Conservation (phyloP, 2,329 filamentous ascomycete species). For the Paraphoma sp. region DNA sequence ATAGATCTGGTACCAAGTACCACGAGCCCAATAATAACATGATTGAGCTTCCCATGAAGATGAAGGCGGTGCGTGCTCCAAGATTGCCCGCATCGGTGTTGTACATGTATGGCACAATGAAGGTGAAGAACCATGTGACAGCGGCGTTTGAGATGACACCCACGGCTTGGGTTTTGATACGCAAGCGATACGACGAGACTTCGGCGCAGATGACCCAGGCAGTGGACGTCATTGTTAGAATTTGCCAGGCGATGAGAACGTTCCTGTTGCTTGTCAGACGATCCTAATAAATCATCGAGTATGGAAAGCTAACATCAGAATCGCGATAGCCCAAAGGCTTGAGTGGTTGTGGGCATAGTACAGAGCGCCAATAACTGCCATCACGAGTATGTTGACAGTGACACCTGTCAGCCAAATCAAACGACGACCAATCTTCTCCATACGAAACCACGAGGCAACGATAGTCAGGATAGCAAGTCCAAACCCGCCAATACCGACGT, state of each 20-base stretch:
- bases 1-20: constrained; percentile 10
- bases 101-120: constrained; percentile 11
- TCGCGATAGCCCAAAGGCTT: constrained; percentile 8
- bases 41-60: constrained; percentile 4
- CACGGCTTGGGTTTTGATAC: constrained; percentile 69
- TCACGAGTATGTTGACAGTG: constrained; percentile 2
- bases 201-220: constrained; percentile 85
- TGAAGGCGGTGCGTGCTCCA: constrained; percentile 11
- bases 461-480: constrained; percentile 10
- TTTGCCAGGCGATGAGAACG: constrained; percentile 10
- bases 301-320: constrained; percentile 7
- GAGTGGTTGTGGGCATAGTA: constrained; percentile 4
- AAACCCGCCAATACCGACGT: constrained; percentile 12
- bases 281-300: no score
- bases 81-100: constrained; percentile 12
- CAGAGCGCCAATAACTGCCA: constrained; percentile 7
- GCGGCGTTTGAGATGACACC: constrained; percentile 39
- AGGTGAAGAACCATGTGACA: constrained; percentile 37
- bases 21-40: constrained; percentile 5
- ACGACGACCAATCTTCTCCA: constrained; percentile 12
- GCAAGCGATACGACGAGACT: constrained; percentile 76
- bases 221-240: constrained; percentile 61
- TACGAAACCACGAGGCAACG: constrained; percentile 9
- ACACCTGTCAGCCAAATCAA: constrained; percentile 10
- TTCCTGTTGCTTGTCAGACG: background rate